Conservation (phyloP, 306 rosid genomes). For the Ormosia emarginata region DNA sequence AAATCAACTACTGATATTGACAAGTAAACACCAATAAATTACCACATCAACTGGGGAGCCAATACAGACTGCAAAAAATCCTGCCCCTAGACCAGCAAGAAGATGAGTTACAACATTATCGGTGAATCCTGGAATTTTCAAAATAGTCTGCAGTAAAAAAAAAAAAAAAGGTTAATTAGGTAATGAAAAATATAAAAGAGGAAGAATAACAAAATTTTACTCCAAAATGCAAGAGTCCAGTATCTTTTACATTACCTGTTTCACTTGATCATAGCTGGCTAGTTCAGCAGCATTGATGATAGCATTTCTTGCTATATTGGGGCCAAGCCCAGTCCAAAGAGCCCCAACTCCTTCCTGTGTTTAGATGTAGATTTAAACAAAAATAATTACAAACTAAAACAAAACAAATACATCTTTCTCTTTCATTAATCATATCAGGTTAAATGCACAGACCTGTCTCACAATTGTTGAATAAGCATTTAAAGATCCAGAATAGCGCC, state of each 20-base stretch:
- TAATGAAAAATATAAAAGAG: neutral
- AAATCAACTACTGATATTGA: neutral
- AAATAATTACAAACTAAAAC: neutral
- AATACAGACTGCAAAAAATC: conserved; percentile 91
- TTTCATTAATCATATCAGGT: conserved; percentile 5
- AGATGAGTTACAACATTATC: conserved; percentile 90
- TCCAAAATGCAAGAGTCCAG: conserved; percentile 2
- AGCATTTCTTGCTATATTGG: conserved; percentile 89
- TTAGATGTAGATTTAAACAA: conserved; percentile 13
- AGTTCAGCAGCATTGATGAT: conserved; percentile 97
- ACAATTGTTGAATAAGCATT: conserved; percentile 92
- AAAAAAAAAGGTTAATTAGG: neutral
- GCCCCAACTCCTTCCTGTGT: conserved; percentile 81
- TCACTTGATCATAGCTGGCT: conserved; percentile 98
- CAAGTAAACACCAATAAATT: conserved; percentile 16
- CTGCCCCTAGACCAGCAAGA: conserved; percentile 92
- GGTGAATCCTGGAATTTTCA: conserved; percentile 92
- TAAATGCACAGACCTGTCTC: conserved; percentile 58
- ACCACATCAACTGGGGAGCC: conserved; percentile 99
- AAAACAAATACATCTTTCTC: neutral
- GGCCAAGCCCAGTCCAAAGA: conserved; percentile 98
- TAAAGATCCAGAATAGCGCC: conserved; percentile 88
- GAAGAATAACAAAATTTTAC: neutral
- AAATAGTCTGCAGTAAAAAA: conserved; percentile 67
- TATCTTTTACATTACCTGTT: conserved; percentile 46